Base-by-base conservation (phyloP, 768 basidiomycete species). In the Clitopilus passeckerianus region DNA sequence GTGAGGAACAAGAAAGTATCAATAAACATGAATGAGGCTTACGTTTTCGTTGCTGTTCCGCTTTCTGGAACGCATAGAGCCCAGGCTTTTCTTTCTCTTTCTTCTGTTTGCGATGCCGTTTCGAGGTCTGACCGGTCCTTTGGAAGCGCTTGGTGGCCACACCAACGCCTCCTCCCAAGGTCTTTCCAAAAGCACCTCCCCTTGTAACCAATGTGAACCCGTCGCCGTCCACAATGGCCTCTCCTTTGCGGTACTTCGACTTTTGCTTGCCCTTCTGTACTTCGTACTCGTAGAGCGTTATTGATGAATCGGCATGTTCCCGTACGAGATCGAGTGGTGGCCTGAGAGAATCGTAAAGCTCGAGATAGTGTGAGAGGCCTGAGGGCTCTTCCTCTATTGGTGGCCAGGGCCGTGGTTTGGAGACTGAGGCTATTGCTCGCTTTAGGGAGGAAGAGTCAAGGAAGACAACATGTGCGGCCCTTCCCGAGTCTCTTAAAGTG, bases 181-280 rank as follows among this genome's bases (percentile, higher is more conserved):
- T 91, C 68, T 92, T 80, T 5, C 95, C 94, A 65, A 95, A 95
- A 20, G 89, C 88, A 12, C 95, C 95, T 5, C 93, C 92, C 35
- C 95, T 81, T n/a, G 89, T 91, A 34, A 98, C 95, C 12, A 98
- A 83, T 10, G 93, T 96, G 71, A 96, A 98, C 1, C 95, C 95
- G 61, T 98, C 95, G 60, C 91, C 93, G 70, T 98, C 95, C 44
- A 96, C 90, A 58, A 96, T 80, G 6, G 90, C 93, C 66, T 93
- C 93, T 20, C 92, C 91, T 68, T 92, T 91, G 64, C 76, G 80
- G 67, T 90, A 91, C 68, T 84, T 79, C 22, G 85, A 83, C 67
- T 81, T 80, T 63, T 82, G 84, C 68, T 79, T 86, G 62, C 74
- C 74, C 71, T 83, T 85, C 27, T 83, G 82, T 41, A 82, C 74